Conservation (phyloP, 306 rosid genomes). For the Prunus mongolica region DNA sequence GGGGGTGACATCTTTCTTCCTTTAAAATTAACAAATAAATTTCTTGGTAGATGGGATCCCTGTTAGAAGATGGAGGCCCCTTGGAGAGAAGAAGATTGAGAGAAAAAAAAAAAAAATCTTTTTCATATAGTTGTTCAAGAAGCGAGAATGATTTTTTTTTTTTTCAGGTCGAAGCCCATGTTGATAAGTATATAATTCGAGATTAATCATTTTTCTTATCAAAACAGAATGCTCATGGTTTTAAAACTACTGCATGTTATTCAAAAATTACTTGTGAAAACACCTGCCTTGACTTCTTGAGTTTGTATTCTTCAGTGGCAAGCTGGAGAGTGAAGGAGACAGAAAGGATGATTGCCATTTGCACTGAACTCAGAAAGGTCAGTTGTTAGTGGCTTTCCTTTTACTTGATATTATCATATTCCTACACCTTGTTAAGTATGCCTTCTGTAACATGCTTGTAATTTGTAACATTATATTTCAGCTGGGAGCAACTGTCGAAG, state of each 20-base stretch:
- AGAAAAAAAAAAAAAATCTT: background rate
- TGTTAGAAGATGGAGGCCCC: background rate
- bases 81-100: background rate
- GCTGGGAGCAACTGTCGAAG: conserved; percentile 98
- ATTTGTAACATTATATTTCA: conserved; percentile 24
- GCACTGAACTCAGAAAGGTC: conserved; percentile 99
- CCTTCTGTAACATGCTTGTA: background rate
- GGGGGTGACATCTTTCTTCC: background rate
- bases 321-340: conserved; percentile 99
- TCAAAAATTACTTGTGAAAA: conserved; percentile 1
- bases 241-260: background rate
- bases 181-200: background rate
- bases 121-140: background rate
- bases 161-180: background rate
- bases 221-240: conserved; percentile 1
- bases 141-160: background rate
- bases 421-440: background rate
- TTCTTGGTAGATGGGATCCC: background rate
- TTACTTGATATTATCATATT: background rate
- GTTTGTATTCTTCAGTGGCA: conserved; percentile 59
- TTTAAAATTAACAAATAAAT: background rate
- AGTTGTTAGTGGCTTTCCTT: conserved; percentile 19
- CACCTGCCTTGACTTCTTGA: conserved; percentile 12
- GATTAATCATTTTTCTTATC: conserved; percentile 6
- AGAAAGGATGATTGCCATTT: conserved; percentile 96